Evolutionary conservation across 768 basidiomycete species (phyloP).

Genomic region (Psilocybe sp.): DNA sequence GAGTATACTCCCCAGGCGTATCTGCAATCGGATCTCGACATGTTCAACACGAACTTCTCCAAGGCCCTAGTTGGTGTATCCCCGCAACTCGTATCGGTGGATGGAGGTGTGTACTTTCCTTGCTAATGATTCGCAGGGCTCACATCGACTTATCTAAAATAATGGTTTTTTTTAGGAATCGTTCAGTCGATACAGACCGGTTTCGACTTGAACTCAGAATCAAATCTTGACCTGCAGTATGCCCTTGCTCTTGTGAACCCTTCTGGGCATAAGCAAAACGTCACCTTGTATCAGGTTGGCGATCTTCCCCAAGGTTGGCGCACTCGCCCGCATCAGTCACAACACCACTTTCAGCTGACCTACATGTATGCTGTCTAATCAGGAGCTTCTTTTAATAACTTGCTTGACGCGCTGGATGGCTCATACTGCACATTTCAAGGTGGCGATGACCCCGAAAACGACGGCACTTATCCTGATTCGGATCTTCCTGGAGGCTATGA

Average conservation of each 20-base stretch:
- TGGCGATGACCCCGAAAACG: slow-evolving; percentile 34
- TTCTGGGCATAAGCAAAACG: slow-evolving; percentile 21
- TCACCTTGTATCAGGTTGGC: slow-evolving; percentile 41
- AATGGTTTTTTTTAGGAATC: slow-evolving; percentile 24
- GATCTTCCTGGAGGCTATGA: slow-evolving; percentile 27
- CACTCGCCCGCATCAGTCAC: not conserved
- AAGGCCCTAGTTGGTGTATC: slow-evolving; percentile 26
- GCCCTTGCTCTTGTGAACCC: slow-evolving; percentile 42
- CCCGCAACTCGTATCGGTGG: slow-evolving; percentile 30
- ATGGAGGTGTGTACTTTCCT: slow-evolving; percentile 23
- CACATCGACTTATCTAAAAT: not conserved
- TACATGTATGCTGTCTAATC: slow-evolving; percentile 2
- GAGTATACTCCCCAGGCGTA: slow-evolving; percentile 53
- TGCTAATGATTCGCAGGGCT: slow-evolving; percentile 5
- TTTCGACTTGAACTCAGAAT: slow-evolving; percentile 48
- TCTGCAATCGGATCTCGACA: slow-evolving; percentile 39
- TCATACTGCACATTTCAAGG: slow-evolving; percentile 38
- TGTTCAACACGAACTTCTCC: slow-evolving; percentile 37
- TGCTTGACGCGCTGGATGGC: slow-evolving; percentile 42
- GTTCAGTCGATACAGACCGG: slow-evolving; percentile 32
- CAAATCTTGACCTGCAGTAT: slow-evolving; percentile 53
- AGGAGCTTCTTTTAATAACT: slow-evolving; percentile 42
- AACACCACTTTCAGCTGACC: not conserved
- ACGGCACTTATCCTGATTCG: slow-evolving; percentile 30
- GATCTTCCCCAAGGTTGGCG: slow-evolving; percentile 32